These are phyloP conservation scores for Acacia melanoxylon DNA, from an alignment of 306 rosid genomes.

Conservation along the genomic window DNA sequence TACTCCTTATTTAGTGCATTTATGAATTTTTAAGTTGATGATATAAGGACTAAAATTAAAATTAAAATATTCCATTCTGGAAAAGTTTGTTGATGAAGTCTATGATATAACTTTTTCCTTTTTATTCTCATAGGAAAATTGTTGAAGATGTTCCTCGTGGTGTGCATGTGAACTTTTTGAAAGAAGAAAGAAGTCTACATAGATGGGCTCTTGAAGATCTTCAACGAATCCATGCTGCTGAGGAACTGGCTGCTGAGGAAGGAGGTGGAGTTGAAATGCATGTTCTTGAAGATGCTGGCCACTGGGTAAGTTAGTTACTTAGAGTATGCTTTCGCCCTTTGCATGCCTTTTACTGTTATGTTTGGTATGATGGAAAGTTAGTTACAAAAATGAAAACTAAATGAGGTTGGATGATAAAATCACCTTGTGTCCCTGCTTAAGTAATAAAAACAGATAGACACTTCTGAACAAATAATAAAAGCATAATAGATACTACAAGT, in stretches of 20 bases:
- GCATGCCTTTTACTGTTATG: background rate
- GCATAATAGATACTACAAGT: background rate
- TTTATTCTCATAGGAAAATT: constrained; percentile 56
- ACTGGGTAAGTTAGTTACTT: constrained; percentile 65
- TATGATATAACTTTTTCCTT: background rate
- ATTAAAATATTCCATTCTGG: constrained; percentile 1
- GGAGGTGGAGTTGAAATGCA: constrained; percentile 99
- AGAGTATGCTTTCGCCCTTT: background rate
- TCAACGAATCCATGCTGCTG: constrained; percentile 89
- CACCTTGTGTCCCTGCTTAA: background rate
- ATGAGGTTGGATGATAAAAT: background rate
- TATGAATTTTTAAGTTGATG: constrained; percentile 21
- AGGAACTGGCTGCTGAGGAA: constrained; percentile 85
- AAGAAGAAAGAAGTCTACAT: constrained; percentile 98
- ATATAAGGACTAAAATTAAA: constrained; percentile 3
- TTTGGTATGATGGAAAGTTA: background rate
- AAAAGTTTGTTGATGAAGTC: constrained; percentile 23
- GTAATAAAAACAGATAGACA: background rate
- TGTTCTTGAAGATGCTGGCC: constrained; percentile 98
- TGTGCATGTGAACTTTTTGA: constrained; percentile 89
- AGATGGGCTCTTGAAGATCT: constrained; percentile 98
- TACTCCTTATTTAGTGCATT: constrained; percentile 20
- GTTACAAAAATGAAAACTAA: background rate
- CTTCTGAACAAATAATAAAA: background rate
- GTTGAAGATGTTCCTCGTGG: constrained; percentile 98